Evolutionary conservation across 139 green algal species (phyloP), one percentile per base, ranked within the genome.

Genomic region (Chlamydomonas eustigma): DNA sequence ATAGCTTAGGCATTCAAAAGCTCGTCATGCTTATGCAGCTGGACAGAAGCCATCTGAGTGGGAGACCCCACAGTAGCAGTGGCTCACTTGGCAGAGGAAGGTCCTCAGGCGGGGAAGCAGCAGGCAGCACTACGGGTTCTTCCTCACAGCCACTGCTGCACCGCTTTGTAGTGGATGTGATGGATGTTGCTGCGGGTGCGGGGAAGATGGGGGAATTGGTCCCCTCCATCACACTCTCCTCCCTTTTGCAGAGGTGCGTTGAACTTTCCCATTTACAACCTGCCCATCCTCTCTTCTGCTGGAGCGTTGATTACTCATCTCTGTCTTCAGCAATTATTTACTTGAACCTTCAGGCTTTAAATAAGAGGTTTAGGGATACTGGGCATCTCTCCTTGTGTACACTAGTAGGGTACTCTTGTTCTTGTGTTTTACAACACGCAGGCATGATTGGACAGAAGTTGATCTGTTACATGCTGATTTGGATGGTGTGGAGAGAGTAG

Each of bases 161-260:
- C 3, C 65, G 65, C 28, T 72, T 72, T 72, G 65, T 72, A 12
- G 18, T 72, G 32, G 65, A 72, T 22, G 65, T 72, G 18, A 72
- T 72, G 65, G 65, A 72, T 6, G 65, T 72, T 6, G 65, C 65
- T 31, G 31, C 22, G 22, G 65, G 65, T 4, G 18, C 12, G 12
- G 65, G 31, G 65, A 33, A 34, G 8, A 18, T 72, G 33, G 65
- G 65, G 33, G 65, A 72, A 6, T 12, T 72, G 65, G 65, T 72
- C 33, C 65, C 65, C 28, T 33, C 33, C 4, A 50, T 72, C 65
- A 72, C 65, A 6, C 25, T 72, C 65, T 12, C 32, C 28, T 33
- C 28, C 28, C 65, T 72, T 33, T 24, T 72, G 65, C 32, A 24
- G 5, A 72, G 34, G 65, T 72, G 65, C 32, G 31, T 8, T 22